Percentiles rank a stretch among this genome's conserved stretches.
These are phyloP conservation scores for Aschersonia sp. DNA, from an alignment of 2,329 filamentous ascomycete genomes.

Conservation along the genomic window DNA sequence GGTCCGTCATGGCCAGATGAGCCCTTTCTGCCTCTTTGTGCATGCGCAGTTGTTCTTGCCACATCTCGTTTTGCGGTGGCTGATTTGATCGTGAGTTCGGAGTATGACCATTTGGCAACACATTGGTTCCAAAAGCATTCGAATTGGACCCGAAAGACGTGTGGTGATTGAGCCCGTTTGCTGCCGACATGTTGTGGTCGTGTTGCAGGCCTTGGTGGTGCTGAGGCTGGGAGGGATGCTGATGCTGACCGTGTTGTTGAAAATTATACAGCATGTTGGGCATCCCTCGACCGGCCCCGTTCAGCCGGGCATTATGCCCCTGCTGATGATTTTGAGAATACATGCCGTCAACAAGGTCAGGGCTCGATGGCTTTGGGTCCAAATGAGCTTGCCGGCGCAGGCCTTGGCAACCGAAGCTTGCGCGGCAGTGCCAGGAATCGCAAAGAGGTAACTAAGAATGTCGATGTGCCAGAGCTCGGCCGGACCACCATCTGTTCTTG, in stretches of 20 bases:
- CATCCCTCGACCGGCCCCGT: slow-evolving; percentile 41
- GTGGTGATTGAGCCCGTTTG: slow-evolving; percentile 37
- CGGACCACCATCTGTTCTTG: slow-evolving; percentile 12
- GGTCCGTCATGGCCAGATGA: slow-evolving; percentile 56
- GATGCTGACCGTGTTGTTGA: slow-evolving; percentile 44
- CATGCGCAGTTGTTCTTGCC: slow-evolving; percentile 74
- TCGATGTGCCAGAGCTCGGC: slow-evolving; percentile 6
- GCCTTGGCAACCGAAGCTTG: slow-evolving; percentile 12
- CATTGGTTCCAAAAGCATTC: slow-evolving; percentile 40
- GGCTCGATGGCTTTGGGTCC: slow-evolving; percentile 5
- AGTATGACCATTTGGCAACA: slow-evolving; percentile 42
- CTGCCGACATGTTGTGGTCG: slow-evolving; percentile 38
- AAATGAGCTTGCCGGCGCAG: slow-evolving; percentile 12
- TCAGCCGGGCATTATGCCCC: slow-evolving; percentile 62
- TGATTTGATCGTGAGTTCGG: slow-evolving; percentile 32
- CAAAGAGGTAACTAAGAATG: slow-evolving; percentile 1
- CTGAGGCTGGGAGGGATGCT: slow-evolving; percentile 50
- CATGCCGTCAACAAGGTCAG: slow-evolving; percentile 35
- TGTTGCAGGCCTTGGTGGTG: slow-evolving; percentile 46
- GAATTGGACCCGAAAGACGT: slow-evolving; percentile 21
- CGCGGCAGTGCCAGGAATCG: slow-evolving; percentile 7
- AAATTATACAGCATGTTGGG: slow-evolving; percentile 56
- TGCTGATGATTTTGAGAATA: slow-evolving; percentile 60
- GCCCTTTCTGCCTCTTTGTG: slow-evolving; percentile 63
- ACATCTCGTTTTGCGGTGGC: slow-evolving; percentile 51